phyloP scores from a whole-genome alignment of 495 filamentous ascomycete genomes.

The Elasticomyces elasticus region DNA sequence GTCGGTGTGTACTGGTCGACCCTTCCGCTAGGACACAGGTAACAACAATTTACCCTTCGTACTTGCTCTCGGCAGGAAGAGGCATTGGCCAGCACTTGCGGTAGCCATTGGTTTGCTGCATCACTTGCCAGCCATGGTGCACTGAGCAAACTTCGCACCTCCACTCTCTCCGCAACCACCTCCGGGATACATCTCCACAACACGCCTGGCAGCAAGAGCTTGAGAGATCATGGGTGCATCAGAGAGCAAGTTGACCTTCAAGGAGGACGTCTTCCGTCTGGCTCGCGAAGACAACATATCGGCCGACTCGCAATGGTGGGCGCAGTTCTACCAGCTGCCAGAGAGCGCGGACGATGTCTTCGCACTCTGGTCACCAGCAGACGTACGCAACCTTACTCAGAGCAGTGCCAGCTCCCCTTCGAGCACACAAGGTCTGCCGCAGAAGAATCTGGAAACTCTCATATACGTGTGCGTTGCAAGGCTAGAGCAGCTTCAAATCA shows the following conservation, averaged over 20 bases:
- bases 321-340: conserved; percentile 97
- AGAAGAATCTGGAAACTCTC: conserved; percentile 77
- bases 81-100: not conserved
- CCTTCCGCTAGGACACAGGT: no score
- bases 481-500: conserved; percentile 70
- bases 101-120: not conserved
- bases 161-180: not conserved
- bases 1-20: no score
- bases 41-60: not conserved
- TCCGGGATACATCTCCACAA: not conserved
- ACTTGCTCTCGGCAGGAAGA: not conserved
- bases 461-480: conserved; percentile 72
- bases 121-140: not conserved
- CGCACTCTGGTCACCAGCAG: conserved; percentile 85
- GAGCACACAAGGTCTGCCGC: conserved; percentile 5
- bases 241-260: conserved; percentile 98
- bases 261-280: conserved; percentile 95
- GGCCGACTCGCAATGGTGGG: conserved; percentile 85
- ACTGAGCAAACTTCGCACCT: not conserved
- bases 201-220: not conserved
- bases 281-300: conserved; percentile 84
- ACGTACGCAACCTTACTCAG: conserved; percentile 52
- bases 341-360: conserved; percentile 95
- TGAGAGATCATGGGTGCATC: conserved; percentile 78
- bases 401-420: conserved; percentile 68